Conservation (phyloP, 768 basidiomycete species). For the Tulasnella sp. region DNA sequence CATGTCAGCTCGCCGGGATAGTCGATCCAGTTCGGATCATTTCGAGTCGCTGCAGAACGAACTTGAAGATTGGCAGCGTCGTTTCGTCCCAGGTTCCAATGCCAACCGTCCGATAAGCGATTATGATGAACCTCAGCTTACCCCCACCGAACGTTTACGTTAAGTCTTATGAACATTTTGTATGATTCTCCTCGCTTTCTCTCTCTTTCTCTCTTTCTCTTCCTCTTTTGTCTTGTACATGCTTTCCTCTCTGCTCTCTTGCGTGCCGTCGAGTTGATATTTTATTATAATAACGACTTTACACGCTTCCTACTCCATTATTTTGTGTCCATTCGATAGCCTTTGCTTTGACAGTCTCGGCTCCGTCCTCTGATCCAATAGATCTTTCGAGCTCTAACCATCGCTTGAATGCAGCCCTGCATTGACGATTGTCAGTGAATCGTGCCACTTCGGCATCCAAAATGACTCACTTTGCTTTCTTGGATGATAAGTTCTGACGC, state of each 20-base stretch:
- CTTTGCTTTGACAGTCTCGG: conserved; percentile 67
- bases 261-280: neutral
- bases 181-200: conserved; percentile 44
- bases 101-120: conserved; percentile 49
- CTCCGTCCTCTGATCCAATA: conserved; percentile 79
- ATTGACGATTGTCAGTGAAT: conserved; percentile 10
- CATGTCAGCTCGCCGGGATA: conserved; percentile 38
- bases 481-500: conserved; percentile 76
- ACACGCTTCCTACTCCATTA: conserved; percentile 1
- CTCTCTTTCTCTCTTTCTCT: conserved; percentile 29
- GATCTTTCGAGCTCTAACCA: conserved; percentile 83
- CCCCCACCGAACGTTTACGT: conserved; percentile 6
- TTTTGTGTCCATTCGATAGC: conserved; percentile 82
- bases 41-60: conserved; percentile 73
- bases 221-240: neutral
- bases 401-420: conserved; percentile 91
- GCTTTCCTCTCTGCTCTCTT: conserved; percentile 4
- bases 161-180: conserved; percentile 1
- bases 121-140: conserved; percentile 39
- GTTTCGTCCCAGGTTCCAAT: conserved; percentile 62
- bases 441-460: conserved; percentile 1
- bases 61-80: conserved; percentile 77
- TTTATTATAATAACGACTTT: neutral
- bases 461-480: conserved; percentile 85
- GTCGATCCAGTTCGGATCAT: conserved; percentile 76